Percentiles rank a stretch among this genome's conserved stretches.
Conservation (phyloP, 768 basidiomycete species). For the Lentinula boryana region DNA sequence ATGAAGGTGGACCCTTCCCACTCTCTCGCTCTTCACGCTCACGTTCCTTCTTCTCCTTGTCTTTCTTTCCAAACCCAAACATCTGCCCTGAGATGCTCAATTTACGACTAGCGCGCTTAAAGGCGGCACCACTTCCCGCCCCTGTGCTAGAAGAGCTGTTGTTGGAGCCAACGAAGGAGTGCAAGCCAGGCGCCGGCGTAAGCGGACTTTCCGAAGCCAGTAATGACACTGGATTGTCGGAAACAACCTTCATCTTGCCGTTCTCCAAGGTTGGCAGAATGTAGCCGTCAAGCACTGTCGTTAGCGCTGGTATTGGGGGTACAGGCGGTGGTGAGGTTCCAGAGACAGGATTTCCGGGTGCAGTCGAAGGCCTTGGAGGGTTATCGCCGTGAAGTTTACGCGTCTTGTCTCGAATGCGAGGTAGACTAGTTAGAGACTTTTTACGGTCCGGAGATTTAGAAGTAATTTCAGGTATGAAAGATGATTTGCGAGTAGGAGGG, state of each 20-base stretch:
- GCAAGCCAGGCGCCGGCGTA: background rate
- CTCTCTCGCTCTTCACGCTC: conserved; percentile 2
- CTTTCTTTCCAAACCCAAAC: conserved; percentile 40
- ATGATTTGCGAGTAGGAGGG: conserved; percentile 20
- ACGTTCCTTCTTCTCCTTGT: conserved; percentile 31
- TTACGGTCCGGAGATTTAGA: conserved; percentile 12
- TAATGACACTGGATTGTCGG: background rate
- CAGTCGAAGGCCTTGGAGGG: conserved; percentile 9
- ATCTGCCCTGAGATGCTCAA: conserved; percentile 62
- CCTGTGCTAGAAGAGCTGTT: conserved; percentile 16
- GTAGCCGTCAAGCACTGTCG: background rate
- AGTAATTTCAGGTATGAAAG: conserved; percentile 15
- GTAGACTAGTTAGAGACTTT: conserved; percentile 12
- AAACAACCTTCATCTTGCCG: background rate
- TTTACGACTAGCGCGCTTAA: conserved; percentile 51
- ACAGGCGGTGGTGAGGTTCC: conserved; percentile 4
- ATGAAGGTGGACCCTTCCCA: conserved; percentile 1
- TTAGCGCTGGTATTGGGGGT: background rate
- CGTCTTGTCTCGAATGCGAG: background rate
- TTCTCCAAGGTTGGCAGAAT: background rate
- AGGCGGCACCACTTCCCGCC: conserved; percentile 15
- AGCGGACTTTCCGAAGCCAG: background rate
- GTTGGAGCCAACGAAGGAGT: background rate
- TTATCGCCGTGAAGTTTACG: background rate
- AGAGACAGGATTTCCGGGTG: background rate